Evolutionary conservation across 805 yeast species (phyloP), one percentile per base, ranked within the genome.

Genomic region (Candida montana): DNA sequence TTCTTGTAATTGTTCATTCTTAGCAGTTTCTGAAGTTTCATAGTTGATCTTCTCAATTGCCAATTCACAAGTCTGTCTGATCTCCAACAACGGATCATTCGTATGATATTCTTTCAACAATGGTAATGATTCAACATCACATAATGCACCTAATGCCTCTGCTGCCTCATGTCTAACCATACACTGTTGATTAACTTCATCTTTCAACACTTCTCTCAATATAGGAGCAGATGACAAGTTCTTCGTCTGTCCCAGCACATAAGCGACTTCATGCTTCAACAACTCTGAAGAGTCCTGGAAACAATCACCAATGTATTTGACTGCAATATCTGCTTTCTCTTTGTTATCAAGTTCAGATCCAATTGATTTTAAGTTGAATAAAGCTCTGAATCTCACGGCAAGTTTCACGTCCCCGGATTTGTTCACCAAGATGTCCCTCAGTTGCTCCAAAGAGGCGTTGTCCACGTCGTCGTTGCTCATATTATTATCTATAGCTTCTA

Each of bases 121-220:
- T 1, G 69, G 75, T 42, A 93, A 62, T 12, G 95, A 83, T 6
- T 76, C 82, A 31, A 65, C 63, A 62, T 89, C 95, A 36, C 95
- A 95, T 39, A 93, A 71, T 33, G 99, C 99, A 47, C 99, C 99
- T 41, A 93, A 72, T 33, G 98, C 99, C 66, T 93, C 99, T 7
- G 99, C 99, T 15, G 99, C 99, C 65, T 93, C 99, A 63, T 93
- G 99, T 64, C 99, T 83, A 29, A 93, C 99, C 98, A 93, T 93
- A 46, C 85, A 72, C 59, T 85, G 93, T 68, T 91, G 98, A 52
- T 69, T 71, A 13, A 69, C 51, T 19, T 60, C 57, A 61, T 82
- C 80, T 37, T 67, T 64, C 54, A 93, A 72, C 18, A 88, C 95
- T 7, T 72, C 72, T 61, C 87, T 75, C 46, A 93, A 73, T 37